Conservation (phyloP, 2,329 filamentous ascomycete genomes). For the Penicillium sp. region DNA sequence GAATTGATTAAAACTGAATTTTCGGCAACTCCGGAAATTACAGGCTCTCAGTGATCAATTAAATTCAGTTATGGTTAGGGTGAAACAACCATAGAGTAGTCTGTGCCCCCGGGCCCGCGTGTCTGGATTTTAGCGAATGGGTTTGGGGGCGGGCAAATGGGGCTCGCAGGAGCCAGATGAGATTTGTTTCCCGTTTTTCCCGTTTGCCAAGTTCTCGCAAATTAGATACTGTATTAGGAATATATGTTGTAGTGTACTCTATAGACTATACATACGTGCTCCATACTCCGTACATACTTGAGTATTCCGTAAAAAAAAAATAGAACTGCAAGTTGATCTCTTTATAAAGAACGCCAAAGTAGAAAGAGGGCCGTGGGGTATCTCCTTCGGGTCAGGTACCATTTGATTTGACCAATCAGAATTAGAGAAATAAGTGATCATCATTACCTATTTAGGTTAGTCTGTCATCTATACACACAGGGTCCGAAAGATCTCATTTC, state of each 20-base stretch:
- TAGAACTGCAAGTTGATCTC: no score
- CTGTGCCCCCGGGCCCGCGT: slow-evolving; percentile 16
- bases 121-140: slow-evolving; percentile 15
- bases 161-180: background rate
- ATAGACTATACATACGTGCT: background rate
- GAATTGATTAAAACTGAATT: slow-evolving; percentile 8
- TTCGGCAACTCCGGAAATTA: slow-evolving; percentile 23
- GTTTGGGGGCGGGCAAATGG: background rate
- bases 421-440: fast-evolving
- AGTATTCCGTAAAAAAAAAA: no score
- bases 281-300: no score
- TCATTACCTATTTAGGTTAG: slow-evolving; percentile 8
- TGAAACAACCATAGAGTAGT: slow-evolving; percentile 20
- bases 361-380: background rate
- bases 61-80: slow-evolving; percentile 10
- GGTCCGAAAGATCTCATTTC: slow-evolving; percentile 11
- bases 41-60: slow-evolving; percentile 12
- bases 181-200: background rate
- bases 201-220: background rate
- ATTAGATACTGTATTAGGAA: background rate
- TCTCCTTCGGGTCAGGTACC: slow-evolving; percentile 17
- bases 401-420: slow-evolving; percentile 11
- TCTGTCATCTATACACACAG: slow-evolving; percentile 3
- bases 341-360: no score
- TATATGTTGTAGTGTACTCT: background rate